These are phyloP conservation scores for Tetracentron sinense DNA, from an alignment of 164 flowering plant species.

Conservation along the genomic window DNA sequence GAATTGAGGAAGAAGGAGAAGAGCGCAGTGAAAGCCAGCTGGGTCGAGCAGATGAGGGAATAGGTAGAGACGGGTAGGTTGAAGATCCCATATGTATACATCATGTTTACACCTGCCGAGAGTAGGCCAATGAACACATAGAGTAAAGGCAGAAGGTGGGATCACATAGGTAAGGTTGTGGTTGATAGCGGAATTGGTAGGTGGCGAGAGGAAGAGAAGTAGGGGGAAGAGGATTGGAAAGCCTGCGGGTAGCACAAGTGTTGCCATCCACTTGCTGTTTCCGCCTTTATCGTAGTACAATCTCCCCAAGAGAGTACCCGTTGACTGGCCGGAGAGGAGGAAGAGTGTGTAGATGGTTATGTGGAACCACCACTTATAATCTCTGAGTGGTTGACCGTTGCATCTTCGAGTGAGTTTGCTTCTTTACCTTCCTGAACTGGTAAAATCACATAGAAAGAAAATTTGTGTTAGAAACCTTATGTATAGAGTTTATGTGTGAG, in stretches of 20 bases:
- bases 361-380: slow-evolving; percentile 23
- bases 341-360: slow-evolving; percentile 23
- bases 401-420: slow-evolving; percentile 1
- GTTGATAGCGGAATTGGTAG: neutral
- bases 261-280: slow-evolving; percentile 33
- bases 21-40: slow-evolving; percentile 39
- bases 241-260: slow-evolving; percentile 25
- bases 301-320: slow-evolving; percentile 34
- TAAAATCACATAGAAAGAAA: neutral
- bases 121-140: slow-evolving; percentile 30
- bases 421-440: slow-evolving; percentile 1
- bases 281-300: slow-evolving; percentile 45
- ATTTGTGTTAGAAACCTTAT: too few species aligned
- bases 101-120: slow-evolving; percentile 17
- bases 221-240: slow-evolving; percentile 42
- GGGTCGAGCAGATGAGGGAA: slow-evolving; percentile 37
- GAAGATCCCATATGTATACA: slow-evolving; percentile 28
- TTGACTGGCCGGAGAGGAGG: slow-evolving; percentile 29
- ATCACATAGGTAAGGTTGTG: neutral
- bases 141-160: slow-evolving; percentile 11
- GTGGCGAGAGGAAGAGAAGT: slow-evolving; percentile 5
- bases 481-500: neutral
- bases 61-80: slow-evolving; percentile 37
- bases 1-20: slow-evolving; percentile 34
- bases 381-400: neutral